These are phyloP conservation scores for Lithospermum erythrorhizon DNA, from an alignment of 257 asterid genomes.

Conservation along the genomic window DNA sequence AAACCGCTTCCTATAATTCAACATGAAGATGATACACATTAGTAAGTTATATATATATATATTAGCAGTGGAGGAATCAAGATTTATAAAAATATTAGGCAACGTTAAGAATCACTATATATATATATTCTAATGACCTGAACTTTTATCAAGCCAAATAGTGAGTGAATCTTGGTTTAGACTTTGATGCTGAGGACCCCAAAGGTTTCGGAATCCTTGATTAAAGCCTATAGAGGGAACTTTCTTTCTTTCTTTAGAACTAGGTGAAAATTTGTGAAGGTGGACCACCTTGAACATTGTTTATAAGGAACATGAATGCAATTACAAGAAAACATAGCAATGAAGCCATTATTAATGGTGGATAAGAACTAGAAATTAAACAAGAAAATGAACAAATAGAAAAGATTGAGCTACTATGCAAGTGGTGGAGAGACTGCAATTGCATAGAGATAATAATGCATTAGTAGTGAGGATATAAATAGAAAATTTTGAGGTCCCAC, in stretches of 20 bases:
- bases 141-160: conserved; percentile 56
- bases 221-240: conserved; percentile 39
- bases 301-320: conserved; percentile 25
- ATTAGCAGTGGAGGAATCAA: too few species aligned
- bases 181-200: conserved; percentile 87
- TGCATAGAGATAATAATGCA: too few species aligned
- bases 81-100: too few species aligned
- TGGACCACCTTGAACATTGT: conserved; percentile 52
- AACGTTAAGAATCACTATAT: too few species aligned
- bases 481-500: conserved; percentile 1
- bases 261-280: conserved; percentile 82
- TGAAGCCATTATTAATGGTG: conserved; percentile 36
- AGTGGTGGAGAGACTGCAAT: background rate
- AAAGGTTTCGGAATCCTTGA: conserved; percentile 49
- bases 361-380: background rate
- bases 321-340: conserved; percentile 21
- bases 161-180: conserved; percentile 47
- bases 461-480: background rate
- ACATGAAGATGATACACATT: background rate
- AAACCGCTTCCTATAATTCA: conserved; percentile 68
- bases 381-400: background rate
- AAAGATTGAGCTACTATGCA: background rate
- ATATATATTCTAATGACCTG: conserved; percentile 29
- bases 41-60: too few species aligned
- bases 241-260: too few species aligned